Conservation (phyloP, 176 grass and related monocot genomes). For the Hyparrhenia diplandra region DNA sequence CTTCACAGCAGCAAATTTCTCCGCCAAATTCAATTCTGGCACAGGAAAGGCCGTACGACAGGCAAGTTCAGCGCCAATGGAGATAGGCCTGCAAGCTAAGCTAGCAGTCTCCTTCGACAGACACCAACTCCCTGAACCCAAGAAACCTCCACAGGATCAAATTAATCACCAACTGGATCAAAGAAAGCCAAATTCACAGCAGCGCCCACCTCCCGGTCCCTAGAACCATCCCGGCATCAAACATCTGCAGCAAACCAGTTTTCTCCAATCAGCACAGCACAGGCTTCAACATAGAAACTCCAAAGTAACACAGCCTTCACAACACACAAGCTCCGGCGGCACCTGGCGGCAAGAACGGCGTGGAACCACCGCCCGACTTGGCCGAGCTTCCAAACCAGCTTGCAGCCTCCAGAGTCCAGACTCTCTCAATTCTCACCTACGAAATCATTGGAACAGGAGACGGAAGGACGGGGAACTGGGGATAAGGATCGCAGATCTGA, state of each 20-base stretch:
- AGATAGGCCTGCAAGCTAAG: slow-evolving; percentile 1
- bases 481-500: slow-evolving; percentile 45
- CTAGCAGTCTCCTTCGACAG: background rate
- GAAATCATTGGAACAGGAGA: background rate
- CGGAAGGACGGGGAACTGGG: background rate
- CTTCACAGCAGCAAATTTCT: slow-evolving; percentile 10
- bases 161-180: slow-evolving; percentile 1
- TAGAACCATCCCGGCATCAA: background rate
- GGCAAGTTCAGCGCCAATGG: background rate
- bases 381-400: background rate
- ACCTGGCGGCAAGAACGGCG: background rate
- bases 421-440: background rate
- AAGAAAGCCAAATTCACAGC: background rate
- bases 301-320: background rate
- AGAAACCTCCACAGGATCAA: slow-evolving; percentile 3
- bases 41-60: background rate
- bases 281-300: background rate
- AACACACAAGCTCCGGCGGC: background rate
- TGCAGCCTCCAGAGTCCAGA: background rate
- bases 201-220: background rate
- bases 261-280: background rate
- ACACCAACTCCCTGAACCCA: background rate
- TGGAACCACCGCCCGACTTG: no score
- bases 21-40: slow-evolving; percentile 1
- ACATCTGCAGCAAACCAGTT: slow-evolving; percentile 13